Conservation (phyloP, 305 asterid species). For the Plantago lanceolata region DNA sequence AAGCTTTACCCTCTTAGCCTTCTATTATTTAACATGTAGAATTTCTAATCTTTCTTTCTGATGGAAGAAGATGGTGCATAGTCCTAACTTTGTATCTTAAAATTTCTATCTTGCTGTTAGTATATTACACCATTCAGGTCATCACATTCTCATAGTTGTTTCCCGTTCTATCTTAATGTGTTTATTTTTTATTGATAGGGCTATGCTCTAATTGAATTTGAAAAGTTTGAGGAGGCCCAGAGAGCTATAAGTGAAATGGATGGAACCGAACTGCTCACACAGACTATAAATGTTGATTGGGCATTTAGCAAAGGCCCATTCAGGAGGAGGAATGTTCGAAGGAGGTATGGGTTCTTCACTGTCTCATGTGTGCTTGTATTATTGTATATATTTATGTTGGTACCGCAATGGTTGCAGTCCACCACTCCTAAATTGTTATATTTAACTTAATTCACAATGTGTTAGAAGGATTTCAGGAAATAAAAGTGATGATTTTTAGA, state of each 20-base stretch:
- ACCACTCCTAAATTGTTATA: background rate
- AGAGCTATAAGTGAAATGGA: constrained; percentile 66
- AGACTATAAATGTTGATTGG: constrained; percentile 69
- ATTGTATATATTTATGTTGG: background rate
- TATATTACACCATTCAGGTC: no score
- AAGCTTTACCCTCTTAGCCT: background rate
- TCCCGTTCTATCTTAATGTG: constrained; percentile 2
- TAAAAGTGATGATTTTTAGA: no score
- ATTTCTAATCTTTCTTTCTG: no score
- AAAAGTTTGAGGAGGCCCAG: constrained; percentile 81
- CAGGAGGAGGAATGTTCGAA: constrained; percentile 67
- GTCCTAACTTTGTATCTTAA: no score
- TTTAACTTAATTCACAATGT: background rate
- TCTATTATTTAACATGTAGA: background rate
- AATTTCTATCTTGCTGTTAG: no score
- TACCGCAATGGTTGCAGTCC: background rate
- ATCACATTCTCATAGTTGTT: background rate
- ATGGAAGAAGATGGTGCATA: no score
- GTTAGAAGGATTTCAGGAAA: no score
- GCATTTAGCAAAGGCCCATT: constrained; percentile 93
- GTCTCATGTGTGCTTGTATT: background rate
- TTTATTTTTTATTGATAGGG: constrained; percentile 42
- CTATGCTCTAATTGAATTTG: constrained; percentile 82
- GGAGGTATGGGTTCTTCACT: constrained; percentile 44
- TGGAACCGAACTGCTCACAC: constrained; percentile 63